Evolutionary conservation across 2,329 filamentous ascomycete species (phyloP).

Genomic region (Raffaelea ambrosiae): DNA sequence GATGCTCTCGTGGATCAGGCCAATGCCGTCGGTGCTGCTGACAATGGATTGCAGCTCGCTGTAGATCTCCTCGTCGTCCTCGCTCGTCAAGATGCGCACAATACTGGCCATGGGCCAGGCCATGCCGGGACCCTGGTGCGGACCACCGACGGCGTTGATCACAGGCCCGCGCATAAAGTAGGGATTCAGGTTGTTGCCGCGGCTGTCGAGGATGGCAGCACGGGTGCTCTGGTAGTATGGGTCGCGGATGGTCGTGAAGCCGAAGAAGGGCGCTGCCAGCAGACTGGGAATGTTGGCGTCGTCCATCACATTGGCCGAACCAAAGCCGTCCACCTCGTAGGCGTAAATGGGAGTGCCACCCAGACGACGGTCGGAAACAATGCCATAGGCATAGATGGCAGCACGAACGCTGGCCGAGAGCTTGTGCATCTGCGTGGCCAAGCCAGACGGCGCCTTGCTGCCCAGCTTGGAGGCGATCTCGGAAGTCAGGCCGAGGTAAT

Average conservation of each 20-base stretch:
- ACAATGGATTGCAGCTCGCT: constrained; percentile 56
- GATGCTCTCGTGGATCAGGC: constrained; percentile 74
- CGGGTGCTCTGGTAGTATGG: constrained; percentile 65
- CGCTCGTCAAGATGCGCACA: constrained; percentile 68
- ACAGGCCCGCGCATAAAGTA: constrained; percentile 52
- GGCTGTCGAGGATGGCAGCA: constrained; percentile 54
- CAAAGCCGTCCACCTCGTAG: constrained; percentile 65
- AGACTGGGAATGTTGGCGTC: constrained; percentile 59
- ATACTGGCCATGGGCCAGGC: constrained; percentile 87
- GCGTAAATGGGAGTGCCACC: constrained; percentile 50
- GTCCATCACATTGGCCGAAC: constrained; percentile 52
- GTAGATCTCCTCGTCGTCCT: constrained; percentile 66
- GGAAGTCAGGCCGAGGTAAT: constrained; percentile 46
- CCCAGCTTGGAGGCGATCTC: constrained; percentile 35
- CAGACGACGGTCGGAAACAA: constrained; percentile 33
- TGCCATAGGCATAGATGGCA: constrained; percentile 25
- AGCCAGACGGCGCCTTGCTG: constrained; percentile 26
- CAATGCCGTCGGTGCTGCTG: constrained; percentile 61
- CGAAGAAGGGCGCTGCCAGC: constrained; percentile 52
- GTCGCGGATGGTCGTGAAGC: constrained; percentile 49
- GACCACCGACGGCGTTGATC: constrained; percentile 42
- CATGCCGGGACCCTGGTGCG: constrained; percentile 52
- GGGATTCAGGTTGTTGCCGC: constrained; percentile 55
- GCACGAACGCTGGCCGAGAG: constrained; percentile 42
- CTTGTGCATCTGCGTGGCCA: constrained; percentile 44